Percentiles rank a stretch among this genome's conserved stretches.
Conservation (phyloP, 1,284 basidiomycete genomes). For the Polyporus tsugae region DNA sequence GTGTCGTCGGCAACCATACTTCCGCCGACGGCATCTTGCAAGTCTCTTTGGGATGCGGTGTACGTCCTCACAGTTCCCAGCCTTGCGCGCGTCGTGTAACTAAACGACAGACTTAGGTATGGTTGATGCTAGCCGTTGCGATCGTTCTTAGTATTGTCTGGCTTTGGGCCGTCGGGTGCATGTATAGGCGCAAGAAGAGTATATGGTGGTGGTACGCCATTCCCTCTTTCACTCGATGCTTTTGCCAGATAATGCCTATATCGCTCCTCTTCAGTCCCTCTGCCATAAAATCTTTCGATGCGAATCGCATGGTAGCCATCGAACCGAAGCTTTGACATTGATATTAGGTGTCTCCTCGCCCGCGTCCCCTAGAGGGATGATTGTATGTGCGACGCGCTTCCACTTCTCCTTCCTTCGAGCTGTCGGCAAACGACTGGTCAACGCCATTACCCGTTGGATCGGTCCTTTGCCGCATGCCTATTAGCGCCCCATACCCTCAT, state of each 20-base stretch:
- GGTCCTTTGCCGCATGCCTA: too few species aligned
- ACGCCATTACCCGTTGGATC: too few species aligned
- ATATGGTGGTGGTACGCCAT: background rate
- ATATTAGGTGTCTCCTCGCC: too few species aligned
- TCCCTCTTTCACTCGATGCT: too few species aligned
- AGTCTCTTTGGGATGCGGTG: slow-evolving; percentile 57
- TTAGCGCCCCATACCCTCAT: too few species aligned
- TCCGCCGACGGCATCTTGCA: slow-evolving; percentile 49
- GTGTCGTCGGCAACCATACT: slow-evolving; percentile 47
- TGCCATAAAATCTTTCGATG: background rate
- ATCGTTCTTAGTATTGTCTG: background rate
- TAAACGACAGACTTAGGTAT: background rate
- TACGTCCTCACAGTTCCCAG: slow-evolving; percentile 40
- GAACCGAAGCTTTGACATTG: too few species aligned
- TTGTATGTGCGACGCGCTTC: too few species aligned
- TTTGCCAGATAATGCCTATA: background rate
- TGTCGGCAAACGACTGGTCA: too few species aligned
- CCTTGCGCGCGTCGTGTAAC: background rate
- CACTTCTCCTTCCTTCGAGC: too few species aligned
- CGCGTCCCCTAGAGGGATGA: too few species aligned
- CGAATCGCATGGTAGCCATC: background rate
- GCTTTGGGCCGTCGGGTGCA: background rate
- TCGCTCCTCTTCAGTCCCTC: background rate
- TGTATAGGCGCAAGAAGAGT: background rate
- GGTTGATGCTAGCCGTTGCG: background rate